phyloP scores from a whole-genome alignment of 192 early-diverging fungal genomes.

The Phlyctochytrium bullatum region DNA sequence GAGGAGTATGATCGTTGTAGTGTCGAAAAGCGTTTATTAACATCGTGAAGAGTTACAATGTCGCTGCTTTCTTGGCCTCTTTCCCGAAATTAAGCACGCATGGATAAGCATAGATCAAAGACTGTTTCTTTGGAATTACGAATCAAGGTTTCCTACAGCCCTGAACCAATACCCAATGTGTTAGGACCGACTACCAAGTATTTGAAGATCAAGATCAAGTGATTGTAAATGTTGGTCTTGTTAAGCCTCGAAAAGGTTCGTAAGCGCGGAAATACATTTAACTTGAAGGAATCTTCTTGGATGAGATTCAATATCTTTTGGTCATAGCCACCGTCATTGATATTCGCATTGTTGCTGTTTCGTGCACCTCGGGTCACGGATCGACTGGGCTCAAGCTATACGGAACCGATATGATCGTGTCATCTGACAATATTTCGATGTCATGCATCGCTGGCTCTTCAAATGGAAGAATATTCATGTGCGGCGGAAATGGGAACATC shows the following conservation, averaged over 20 bases:
- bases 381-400: slow-evolving; percentile 71
- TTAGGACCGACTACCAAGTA: slow-evolving; percentile 54
- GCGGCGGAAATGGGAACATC: slow-evolving; percentile 79
- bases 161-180: slow-evolving; percentile 20
- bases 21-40: neutral
- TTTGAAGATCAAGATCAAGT: slow-evolving; percentile 88
- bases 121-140: slow-evolving; percentile 91
- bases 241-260: slow-evolving; percentile 67
- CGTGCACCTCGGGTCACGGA: slow-evolving; percentile 37
- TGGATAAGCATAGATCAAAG: slow-evolving; percentile 91
- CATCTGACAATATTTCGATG: slow-evolving; percentile 81
- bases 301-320: slow-evolving; percentile 77
- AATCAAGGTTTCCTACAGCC: slow-evolving; percentile 57
- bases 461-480: slow-evolving; percentile 87
- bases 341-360: slow-evolving; percentile 76
- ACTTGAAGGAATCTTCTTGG: slow-evolving; percentile 70
- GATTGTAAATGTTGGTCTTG: slow-evolving; percentile 81
- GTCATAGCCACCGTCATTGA: slow-evolving; percentile 85
- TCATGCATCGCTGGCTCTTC: slow-evolving; percentile 71
- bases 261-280: neutral
- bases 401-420: slow-evolving; percentile 72
- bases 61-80: slow-evolving; percentile 84
- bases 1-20: slow-evolving; percentile 68
- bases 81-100: slow-evolving; percentile 83
- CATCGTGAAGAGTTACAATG: slow-evolving; percentile 54